phyloP scores from a whole-genome alignment of 306 rosid species.

The Inga laurina region DNA sequence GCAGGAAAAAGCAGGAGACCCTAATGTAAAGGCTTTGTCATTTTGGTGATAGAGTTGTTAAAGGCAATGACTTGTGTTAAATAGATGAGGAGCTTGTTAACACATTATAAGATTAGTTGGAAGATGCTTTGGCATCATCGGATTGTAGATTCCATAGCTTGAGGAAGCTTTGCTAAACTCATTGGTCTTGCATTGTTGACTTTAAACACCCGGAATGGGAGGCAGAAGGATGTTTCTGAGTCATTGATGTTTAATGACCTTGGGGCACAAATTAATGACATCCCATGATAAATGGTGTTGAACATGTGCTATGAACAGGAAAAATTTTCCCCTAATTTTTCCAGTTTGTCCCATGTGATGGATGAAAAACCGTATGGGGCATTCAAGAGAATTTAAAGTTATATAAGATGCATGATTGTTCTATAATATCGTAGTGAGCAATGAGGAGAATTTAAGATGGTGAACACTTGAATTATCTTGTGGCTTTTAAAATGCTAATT shows the following conservation, averaged over 20 bases:
- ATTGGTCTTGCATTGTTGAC: constrained; percentile 20
- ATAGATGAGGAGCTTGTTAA: constrained; percentile 9
- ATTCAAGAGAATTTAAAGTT: not conserved
- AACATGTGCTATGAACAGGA: not conserved
- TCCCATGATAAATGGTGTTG: not conserved
- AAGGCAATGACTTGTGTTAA: not conserved
- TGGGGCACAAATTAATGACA: not conserved
- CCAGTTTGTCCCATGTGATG: not conserved
- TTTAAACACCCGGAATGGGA: not conserved
- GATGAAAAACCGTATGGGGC: not conserved
- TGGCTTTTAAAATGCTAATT: not conserved
- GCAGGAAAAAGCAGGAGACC: constrained; percentile 1
- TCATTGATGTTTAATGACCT: not conserved
- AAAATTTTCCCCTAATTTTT: not conserved
- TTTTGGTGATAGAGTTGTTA: not conserved
- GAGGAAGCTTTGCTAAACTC: constrained; percentile 25
- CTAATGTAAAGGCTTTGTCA: not conserved
- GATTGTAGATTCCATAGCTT: constrained; percentile 6
- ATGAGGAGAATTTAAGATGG: not conserved
- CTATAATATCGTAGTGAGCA: not conserved
- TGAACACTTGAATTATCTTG: not conserved
- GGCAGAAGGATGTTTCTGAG: not conserved
- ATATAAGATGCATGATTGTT: not conserved
- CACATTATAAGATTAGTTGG: not conserved
- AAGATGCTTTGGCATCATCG: constrained; percentile 22